A percentile compares a stretch with the other conserved stretches of the same genome.
phyloP scores from a whole-genome alignment of 176 grass and related monocot genomes.

The Alopecurus myosuroides region DNA sequence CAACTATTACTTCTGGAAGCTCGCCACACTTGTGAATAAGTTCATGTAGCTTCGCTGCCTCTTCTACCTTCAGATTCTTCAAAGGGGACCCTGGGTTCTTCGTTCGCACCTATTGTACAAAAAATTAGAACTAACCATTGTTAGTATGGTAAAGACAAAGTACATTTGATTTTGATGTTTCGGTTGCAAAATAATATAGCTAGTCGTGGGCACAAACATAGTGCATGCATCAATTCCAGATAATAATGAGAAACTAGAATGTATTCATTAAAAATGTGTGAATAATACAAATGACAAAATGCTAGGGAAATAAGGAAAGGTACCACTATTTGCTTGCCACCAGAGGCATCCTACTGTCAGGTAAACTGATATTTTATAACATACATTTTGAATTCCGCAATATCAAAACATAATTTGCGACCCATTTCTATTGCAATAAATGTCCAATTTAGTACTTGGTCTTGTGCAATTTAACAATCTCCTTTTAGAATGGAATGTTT shows the following conservation, averaged over 20 bases:
- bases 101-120: background rate
- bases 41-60: background rate
- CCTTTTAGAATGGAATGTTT: background rate
- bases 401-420: no score
- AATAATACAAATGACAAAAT: background rate
- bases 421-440: background rate
- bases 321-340: background rate
- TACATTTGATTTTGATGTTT: background rate
- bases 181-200: background rate
- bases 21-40: conserved; percentile 25
- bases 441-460: background rate
- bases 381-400: no score
- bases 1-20: conserved; percentile 41
- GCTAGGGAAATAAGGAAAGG: background rate
- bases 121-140: accelerated
- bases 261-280: background rate
- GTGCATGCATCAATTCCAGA: background rate
- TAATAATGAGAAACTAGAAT: background rate
- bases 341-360: background rate
- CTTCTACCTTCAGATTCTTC: background rate
- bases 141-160: background rate
- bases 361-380: background rate
- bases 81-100: accelerated
- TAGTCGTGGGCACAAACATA: background rate
- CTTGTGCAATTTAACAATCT: background rate